Conservation (phyloP, 2,329 filamentous ascomycete genomes). For the Periconia sp. region DNA sequence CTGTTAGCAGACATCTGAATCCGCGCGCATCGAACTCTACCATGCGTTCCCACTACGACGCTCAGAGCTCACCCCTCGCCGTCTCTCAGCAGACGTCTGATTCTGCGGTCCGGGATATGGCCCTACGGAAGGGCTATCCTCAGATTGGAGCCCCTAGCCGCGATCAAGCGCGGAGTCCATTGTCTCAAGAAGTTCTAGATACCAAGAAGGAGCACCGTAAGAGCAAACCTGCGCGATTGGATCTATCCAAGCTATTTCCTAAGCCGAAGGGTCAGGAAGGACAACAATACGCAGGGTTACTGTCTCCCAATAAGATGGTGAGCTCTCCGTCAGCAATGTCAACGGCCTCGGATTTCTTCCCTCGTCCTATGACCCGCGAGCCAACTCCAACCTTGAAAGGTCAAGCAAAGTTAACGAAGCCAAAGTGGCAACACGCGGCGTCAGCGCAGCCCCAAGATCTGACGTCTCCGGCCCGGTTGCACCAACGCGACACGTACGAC, state of each 20-base stretch:
- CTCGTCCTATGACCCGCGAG: slow-evolving; percentile 38
- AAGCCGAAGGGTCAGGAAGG: slow-evolving; percentile 36
- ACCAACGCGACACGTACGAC: slow-evolving; percentile 49
- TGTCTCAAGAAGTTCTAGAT: slow-evolving; percentile 27
- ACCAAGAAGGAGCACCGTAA: slow-evolving; percentile 31
- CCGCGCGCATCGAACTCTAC: slow-evolving; percentile 46
- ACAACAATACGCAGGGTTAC: slow-evolving; percentile 25
- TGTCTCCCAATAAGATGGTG: slow-evolving; percentile 49
- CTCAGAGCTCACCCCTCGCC: slow-evolving; percentile 46
- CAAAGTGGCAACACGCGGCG: slow-evolving; percentile 23
- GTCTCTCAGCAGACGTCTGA: slow-evolving; percentile 54
- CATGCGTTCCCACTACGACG: slow-evolving; percentile 52
- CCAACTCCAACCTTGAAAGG: slow-evolving; percentile 30
- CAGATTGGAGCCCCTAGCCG: slow-evolving; percentile 21
- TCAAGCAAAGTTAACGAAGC: slow-evolving; percentile 33
- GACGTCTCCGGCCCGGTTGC: slow-evolving; percentile 30
- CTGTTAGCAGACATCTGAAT: slow-evolving; percentile 33
- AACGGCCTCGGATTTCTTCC: slow-evolving; percentile 44
- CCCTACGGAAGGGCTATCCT: slow-evolving; percentile 47
- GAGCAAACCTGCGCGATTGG: slow-evolving; percentile 46
- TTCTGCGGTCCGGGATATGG: slow-evolving; percentile 52
- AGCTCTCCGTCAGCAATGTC: slow-evolving; percentile 50
- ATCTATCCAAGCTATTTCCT: slow-evolving; percentile 52
- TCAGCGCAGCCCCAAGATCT: slow-evolving; percentile 14
- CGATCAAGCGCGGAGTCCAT: slow-evolving; percentile 21